A percentile compares a stretch with the other conserved stretches of the same genome.
These are phyloP conservation scores for Linnemannia exigua DNA, from an alignment of 192 early-diverging fungal species.

Conservation along the genomic window DNA sequence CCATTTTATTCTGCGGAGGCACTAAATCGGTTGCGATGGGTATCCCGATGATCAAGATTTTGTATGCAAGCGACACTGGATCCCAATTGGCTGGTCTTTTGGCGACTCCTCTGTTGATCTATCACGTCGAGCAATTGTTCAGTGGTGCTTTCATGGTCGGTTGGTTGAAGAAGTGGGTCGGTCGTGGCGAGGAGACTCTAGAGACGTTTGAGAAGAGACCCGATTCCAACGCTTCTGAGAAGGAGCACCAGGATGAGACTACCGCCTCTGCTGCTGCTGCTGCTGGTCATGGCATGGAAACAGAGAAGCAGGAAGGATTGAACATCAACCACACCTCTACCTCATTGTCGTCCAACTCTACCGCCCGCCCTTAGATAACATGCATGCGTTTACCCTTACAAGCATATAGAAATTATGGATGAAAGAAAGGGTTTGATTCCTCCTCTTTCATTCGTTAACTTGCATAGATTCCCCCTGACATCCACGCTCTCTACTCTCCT, in stretches of 20 bases:
- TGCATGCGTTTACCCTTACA: not conserved
- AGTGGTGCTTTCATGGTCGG: conserved; percentile 72
- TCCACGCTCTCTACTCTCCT: not conserved
- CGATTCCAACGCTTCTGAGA: not conserved
- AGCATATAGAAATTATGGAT: too few relatives aligned
- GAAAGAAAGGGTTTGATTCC: not conserved
- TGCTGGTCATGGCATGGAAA: not conserved
- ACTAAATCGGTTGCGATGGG: conserved; percentile 85
- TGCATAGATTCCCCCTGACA: not conserved
- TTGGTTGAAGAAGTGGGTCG: conserved; percentile 70
- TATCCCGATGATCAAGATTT: conserved; percentile 81
- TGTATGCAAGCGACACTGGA: conserved; percentile 67
- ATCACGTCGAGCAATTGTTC: conserved; percentile 81
- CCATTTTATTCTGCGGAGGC: conserved; percentile 78
- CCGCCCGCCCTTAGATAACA: not conserved
- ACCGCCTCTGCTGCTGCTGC: not conserved
- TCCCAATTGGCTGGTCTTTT: conserved; percentile 66
- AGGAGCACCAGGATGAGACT: not conserved
- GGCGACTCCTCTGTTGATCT: conserved; percentile 75
- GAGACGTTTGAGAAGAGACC: conserved; percentile 36
- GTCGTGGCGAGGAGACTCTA: conserved; percentile 50
- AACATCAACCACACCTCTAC: not conserved
- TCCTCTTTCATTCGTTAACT: not conserved
- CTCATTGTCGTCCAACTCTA: conserved; percentile 3
- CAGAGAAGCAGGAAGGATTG: not conserved